Percentiles rank a stretch among this genome's conserved stretches.
Conservation (phyloP, 306 rosid genomes). For the Trichosanthes cucumerina region DNA sequence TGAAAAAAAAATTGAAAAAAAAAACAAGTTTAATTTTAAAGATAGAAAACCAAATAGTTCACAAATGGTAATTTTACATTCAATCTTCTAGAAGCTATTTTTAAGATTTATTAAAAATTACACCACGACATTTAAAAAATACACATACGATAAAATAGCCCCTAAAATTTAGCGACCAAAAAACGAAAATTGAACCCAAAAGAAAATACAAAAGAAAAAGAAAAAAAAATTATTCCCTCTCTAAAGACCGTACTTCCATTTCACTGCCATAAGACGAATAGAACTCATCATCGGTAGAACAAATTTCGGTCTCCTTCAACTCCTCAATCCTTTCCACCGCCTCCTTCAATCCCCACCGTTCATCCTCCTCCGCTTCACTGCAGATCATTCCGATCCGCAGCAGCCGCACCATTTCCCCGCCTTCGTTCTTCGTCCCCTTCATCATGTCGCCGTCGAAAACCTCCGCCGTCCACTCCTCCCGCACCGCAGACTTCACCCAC, state of each 20-base stretch:
- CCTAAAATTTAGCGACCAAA: no score
- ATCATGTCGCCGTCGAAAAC: conserved; percentile 56
- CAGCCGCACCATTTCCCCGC: conserved; percentile 39
- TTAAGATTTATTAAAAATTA: no score
- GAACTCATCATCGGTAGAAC: background rate
- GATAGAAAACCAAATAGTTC: no score
- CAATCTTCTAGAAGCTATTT: no score
- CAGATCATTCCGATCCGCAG: conserved; percentile 53
- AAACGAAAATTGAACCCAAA: background rate
- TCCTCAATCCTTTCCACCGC: conserved; percentile 51
- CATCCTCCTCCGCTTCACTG: conserved; percentile 31
- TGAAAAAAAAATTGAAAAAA: no score
- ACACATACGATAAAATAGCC: background rate
- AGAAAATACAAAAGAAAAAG: background rate
- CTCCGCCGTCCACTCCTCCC: conserved; percentile 48
- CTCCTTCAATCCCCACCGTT: conserved; percentile 37
- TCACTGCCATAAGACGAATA: background rate
- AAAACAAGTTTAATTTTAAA: no score
- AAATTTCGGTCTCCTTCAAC: background rate
- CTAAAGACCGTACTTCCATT: background rate
- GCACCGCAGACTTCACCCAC: conserved; percentile 46
- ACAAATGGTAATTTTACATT: no score
- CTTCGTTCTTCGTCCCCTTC: background rate
- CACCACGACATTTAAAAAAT: background rate
- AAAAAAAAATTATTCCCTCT: background rate